Evolutionary conservation across 1,284 basidiomycete genomes (phyloP).

Genomic region (Rhodotorula sp.): DNA sequence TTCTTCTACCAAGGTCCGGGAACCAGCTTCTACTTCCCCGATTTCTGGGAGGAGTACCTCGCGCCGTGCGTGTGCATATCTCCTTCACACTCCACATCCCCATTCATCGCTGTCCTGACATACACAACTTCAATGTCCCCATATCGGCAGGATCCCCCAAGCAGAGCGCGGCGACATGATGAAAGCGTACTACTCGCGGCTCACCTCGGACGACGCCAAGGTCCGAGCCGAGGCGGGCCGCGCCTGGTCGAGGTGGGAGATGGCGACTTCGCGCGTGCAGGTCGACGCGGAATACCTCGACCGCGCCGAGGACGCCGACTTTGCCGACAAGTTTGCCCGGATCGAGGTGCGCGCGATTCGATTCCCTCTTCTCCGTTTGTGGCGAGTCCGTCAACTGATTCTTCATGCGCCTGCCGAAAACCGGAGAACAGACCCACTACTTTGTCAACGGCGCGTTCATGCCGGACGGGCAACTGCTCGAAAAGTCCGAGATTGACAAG

Average conservation of each 20-base stretch:
- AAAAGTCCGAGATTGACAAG: conserved; percentile 80
- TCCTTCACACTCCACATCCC: no score
- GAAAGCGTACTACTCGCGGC: conserved; percentile 74
- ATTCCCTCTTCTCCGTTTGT: neutral
- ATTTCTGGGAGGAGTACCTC: conserved; percentile 75
- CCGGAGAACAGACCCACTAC: conserved; percentile 72
- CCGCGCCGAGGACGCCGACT: conserved; percentile 62
- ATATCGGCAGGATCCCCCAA: conserved; percentile 69
- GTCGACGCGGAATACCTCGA: conserved; percentile 68
- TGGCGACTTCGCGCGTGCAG: conserved; percentile 71
- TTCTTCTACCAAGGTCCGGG: conserved; percentile 65
- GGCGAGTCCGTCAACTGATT: neutral
- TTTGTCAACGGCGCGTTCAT: conserved; percentile 77
- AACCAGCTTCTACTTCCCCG: conserved; percentile 66
- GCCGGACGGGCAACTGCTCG: conserved; percentile 77
- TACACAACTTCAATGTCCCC: no score
- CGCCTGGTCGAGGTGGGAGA: conserved; percentile 89
- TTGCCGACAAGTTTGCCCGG: conserved; percentile 62
- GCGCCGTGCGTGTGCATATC: conserved; percentile 44
- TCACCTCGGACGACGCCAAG: conserved; percentile 71
- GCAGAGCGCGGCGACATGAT: conserved; percentile 75
- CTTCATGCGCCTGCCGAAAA: neutral
- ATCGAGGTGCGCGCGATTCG: conserved; percentile 22
- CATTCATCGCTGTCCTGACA: no score
- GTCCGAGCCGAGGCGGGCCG: conserved; percentile 69